A percentile compares a stretch with the other conserved stretches of the same genome.
Conservation (phyloP, 2,329 filamentous ascomycete genomes). For the Pseudogymnoascus verrucosus region DNA sequence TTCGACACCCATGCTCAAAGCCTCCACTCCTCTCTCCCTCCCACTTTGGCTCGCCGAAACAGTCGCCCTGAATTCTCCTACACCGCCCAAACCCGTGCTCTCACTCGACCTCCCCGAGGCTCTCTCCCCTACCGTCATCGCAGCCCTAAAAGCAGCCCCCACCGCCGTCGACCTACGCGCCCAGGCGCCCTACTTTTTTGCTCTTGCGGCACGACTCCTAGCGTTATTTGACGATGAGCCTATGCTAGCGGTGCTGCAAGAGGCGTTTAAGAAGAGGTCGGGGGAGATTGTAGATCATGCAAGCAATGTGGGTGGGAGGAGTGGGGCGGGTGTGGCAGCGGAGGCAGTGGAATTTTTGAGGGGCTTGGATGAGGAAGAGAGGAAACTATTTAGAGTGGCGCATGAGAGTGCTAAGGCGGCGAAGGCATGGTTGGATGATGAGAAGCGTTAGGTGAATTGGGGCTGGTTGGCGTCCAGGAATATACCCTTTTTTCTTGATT, state of each 20-base stretch:
- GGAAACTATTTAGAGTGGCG: constrained; percentile 63
- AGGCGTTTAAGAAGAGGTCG: constrained; percentile 75
- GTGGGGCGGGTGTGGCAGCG: constrained; percentile 61
- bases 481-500: constrained; percentile 7
- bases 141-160: constrained; percentile 85
- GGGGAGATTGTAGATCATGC: constrained; percentile 82
- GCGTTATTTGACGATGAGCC: constrained; percentile 74
- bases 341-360: constrained; percentile 76
- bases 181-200: constrained; percentile 82
- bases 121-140: constrained; percentile 70
- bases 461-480: constrained; percentile 4
- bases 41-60: constrained; percentile 94
- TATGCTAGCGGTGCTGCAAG: constrained; percentile 60
- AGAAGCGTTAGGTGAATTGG: constrained; percentile 23
- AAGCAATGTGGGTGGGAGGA: constrained; percentile 69
- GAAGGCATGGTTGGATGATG: constrained; percentile 56
- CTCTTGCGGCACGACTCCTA: constrained; percentile 73
- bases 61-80: constrained; percentile 62
- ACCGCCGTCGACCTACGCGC: constrained; percentile 76
- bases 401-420: constrained; percentile 66
- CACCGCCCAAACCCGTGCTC: constrained; percentile 49
- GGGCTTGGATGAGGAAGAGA: constrained; percentile 84
- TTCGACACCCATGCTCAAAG: constrained; percentile 60
- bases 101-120: constrained; percentile 75
- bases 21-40: constrained; percentile 70